These are phyloP conservation scores for Berberis thunbergii DNA, from an alignment of 164 flowering plant species.

Conservation along the genomic window DNA sequence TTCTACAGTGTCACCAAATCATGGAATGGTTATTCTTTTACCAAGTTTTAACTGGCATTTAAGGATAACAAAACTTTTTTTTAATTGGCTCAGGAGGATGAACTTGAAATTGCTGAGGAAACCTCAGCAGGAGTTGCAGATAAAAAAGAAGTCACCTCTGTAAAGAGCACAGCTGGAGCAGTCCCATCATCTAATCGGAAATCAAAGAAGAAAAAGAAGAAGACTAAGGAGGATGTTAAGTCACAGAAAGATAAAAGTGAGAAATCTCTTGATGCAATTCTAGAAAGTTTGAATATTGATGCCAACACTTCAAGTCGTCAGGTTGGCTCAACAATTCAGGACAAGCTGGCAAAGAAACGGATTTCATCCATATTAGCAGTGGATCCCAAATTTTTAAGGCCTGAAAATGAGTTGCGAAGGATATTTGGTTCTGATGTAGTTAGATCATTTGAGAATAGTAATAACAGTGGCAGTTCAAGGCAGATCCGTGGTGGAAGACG, in stretches of 20 bases:
- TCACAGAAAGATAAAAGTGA: slow-evolving; percentile 19
- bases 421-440: slow-evolving; percentile 95
- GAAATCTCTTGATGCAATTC: slow-evolving; percentile 26
- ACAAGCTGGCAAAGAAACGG: slow-evolving; percentile 18
- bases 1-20: background rate
- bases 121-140: slow-evolving; percentile 8
- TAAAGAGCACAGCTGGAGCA: slow-evolving; percentile 14
- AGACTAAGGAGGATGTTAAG: slow-evolving; percentile 24
- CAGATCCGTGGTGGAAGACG: slow-evolving; percentile 71
- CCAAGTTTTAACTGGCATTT: background rate
- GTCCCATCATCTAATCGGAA: slow-evolving; percentile 30
- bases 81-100: slow-evolving; percentile 22
- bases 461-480: slow-evolving; percentile 53
- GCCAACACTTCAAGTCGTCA: slow-evolving; percentile 19
- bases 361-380: slow-evolving; percentile 35
- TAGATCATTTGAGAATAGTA: slow-evolving; percentile 60
- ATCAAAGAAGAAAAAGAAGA: slow-evolving; percentile 76
- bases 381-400: slow-evolving; percentile 71
- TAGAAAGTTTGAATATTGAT: slow-evolving; percentile 38
- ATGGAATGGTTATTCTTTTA: background rate
- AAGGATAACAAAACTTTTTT: background rate
- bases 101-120: slow-evolving; percentile 22
- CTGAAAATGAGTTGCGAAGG: slow-evolving; percentile 80
- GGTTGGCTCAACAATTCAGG: slow-evolving; percentile 13
- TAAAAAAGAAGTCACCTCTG: slow-evolving; percentile 12